Evolutionary conservation across 371 early-diverging fungal species (phyloP), one percentile per base, ranked within the genome.

Genomic region (Mortierella sp.): DNA sequence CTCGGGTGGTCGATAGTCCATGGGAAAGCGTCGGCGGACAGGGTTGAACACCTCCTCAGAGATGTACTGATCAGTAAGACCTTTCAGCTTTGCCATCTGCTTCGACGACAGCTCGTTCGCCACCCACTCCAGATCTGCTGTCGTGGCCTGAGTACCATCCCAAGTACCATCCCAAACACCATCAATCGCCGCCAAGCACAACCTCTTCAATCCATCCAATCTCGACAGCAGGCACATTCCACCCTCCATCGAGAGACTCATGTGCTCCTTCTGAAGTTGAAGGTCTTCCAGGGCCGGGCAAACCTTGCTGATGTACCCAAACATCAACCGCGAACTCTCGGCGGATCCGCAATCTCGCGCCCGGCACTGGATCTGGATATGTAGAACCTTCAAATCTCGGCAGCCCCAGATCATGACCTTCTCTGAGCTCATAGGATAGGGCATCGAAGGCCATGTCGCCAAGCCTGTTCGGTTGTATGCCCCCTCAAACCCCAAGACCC

Each of bases 161-260:
- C 14, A 45, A 22, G 26, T n/a, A 34, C 40, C 52, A 52, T 44
- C 1, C 45, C 39, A 45, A 4, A 47, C 45, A 19, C 50, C 31
- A 11, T 43, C 24, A 14, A 10, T 39, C 26, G 48, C 37, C 43
- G 48, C 65, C 34, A 76, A 48, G 1, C 11, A n/a, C 40, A 76
- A 16, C 3, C 66, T 19, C 31, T 29, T 40, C 37, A 76, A 29
- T 3, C 45, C 44, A 14, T 65, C 22, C 24, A 76, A 22, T 44
- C 64, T 47, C 22, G 66, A 22, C 58, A 76, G 37, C 11, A 70
- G 55, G 34, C 76, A 70, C 40, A 70, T 44, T 13, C 76, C 76
- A 3, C 61, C 58, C 7, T 55, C 76, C 5, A 76, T 44, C 1
- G 41, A 24, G 10, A 76, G 24, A 26, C 37, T n/a, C 37, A 76